phyloP scores from a whole-genome alignment of 805 yeast genomes.

The Yarrowia bubula region DNA sequence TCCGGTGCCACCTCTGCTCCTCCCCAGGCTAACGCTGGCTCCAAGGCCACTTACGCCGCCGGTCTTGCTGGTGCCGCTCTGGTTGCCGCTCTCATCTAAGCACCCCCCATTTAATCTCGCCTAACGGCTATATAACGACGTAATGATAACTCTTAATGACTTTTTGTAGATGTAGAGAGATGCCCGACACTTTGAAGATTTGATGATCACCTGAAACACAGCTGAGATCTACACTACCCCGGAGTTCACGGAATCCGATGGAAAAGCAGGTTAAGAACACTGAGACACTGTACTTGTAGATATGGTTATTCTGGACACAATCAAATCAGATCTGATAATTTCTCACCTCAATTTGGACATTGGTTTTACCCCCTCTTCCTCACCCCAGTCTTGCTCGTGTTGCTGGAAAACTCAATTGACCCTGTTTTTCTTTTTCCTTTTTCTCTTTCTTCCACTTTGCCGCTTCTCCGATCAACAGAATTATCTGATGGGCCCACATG shows the following conservation, averaged over 20 bases:
- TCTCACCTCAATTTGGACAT: no score
- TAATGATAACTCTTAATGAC: conserved; percentile 25
- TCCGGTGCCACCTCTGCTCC: conserved; percentile 18
- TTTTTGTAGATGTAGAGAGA: not conserved
- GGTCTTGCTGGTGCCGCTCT: conserved; percentile 15
- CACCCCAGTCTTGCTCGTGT: not conserved
- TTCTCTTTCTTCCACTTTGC: no score
- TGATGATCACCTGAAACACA: no score
- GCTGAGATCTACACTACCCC: no score
- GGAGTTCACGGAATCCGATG: no score
- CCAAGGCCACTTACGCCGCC: not conserved
- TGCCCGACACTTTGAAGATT: no score
- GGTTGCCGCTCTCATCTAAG: conserved; percentile 24
- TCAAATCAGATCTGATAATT: no score
- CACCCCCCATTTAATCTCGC: not conserved
- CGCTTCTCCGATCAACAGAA: not conserved
- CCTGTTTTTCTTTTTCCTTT: not conserved
- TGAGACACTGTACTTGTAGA: no score
- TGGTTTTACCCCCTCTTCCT: not conserved
- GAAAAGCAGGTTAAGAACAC: no score
- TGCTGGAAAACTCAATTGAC: not conserved
- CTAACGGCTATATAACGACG: conserved; percentile 3
- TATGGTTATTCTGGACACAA: no score
- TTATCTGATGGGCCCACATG: conserved; percentile 16
- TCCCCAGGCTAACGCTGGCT: conserved; percentile 18